Evolutionary conservation across 106 monocot species (phyloP).

Genomic region (Dendrobium catenatum): DNA sequence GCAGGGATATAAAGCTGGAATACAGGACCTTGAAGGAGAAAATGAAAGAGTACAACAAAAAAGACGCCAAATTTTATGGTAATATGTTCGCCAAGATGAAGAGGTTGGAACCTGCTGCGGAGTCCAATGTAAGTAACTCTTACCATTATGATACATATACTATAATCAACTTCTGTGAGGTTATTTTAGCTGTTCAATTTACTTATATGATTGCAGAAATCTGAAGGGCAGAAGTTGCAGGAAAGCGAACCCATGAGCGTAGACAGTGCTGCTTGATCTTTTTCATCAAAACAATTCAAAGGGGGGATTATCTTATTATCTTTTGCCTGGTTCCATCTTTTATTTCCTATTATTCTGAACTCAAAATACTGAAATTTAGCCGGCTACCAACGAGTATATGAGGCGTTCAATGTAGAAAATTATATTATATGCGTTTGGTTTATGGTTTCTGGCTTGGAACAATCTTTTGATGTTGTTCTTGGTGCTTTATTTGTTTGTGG

Average conservation of each 20-base stretch:
- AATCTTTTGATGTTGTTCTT: no score
- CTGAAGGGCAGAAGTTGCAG: constrained; percentile 8
- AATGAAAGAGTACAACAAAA: constrained; percentile 86
- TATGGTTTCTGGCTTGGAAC: no score
- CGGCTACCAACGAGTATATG: no score
- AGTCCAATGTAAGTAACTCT: constrained; percentile 23
- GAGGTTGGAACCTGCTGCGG: constrained; percentile 26
- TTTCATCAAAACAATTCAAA: not conserved
- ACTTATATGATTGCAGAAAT: constrained; percentile 11
- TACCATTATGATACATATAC: no score
- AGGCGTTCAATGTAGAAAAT: no score
- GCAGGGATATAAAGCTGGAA: constrained; percentile 58
- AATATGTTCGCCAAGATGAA: constrained; percentile 91
- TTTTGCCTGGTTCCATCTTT: no score
- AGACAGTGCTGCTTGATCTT: constrained; percentile 32
- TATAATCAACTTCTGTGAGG: not conserved
- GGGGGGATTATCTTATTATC: no score
- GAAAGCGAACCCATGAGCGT: constrained; percentile 39
- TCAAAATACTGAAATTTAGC: no score
- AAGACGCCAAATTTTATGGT: constrained; percentile 78
- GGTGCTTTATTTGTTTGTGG: no score
- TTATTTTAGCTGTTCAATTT: not conserved
- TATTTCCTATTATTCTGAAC: no score
- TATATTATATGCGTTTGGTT: no score
- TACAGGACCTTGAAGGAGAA: constrained; percentile 86